Evolutionary conservation across 1,139 yeast species (phyloP).

Genomic region (Zygosaccharomyces sapae): DNA sequence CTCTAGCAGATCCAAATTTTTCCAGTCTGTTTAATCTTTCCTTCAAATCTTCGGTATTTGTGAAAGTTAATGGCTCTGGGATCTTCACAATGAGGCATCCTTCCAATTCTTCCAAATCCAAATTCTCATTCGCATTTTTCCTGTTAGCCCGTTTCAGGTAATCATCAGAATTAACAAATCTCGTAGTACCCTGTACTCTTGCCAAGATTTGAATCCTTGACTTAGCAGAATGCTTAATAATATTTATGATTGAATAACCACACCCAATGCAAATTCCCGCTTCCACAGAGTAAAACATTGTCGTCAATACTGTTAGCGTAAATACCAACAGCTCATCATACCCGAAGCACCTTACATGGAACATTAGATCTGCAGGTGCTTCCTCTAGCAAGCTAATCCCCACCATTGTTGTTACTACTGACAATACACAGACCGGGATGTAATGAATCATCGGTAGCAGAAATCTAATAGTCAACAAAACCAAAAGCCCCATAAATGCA

Average conservation of each 20-base stretch:
- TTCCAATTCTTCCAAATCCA: slow-evolving; percentile 62
- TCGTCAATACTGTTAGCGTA: slow-evolving; percentile 63
- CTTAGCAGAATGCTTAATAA: slow-evolving; percentile 77
- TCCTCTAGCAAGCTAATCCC: slow-evolving; percentile 80
- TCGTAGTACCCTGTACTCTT: slow-evolving; percentile 70
- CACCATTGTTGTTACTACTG: slow-evolving; percentile 76
- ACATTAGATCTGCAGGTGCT: slow-evolving; percentile 73
- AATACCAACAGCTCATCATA: slow-evolving; percentile 75
- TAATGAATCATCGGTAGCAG: slow-evolving; percentile 63
- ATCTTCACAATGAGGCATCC: slow-evolving; percentile 83
- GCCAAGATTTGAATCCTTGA: slow-evolving; percentile 90
- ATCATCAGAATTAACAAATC: slow-evolving; percentile 74
- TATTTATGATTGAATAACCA: slow-evolving; percentile 71
- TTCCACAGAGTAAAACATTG: slow-evolving; percentile 80
- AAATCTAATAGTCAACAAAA: slow-evolving; percentile 60
- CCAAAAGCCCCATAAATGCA: slow-evolving; percentile 68
- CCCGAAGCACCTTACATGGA: slow-evolving; percentile 72
- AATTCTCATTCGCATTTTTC: slow-evolving; percentile 9
- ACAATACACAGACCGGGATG: slow-evolving; percentile 76
- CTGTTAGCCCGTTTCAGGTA: slow-evolving; percentile 22
- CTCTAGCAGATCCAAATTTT: slow-evolving; percentile 73
- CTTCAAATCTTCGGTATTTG: slow-evolving; percentile 80
- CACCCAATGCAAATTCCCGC: slow-evolving; percentile 87
- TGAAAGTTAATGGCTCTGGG: slow-evolving; percentile 90
- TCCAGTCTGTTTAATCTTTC: slow-evolving; percentile 74